Base-by-base conservation (phyloP, 1,284 basidiomycete species). In the Malassezia sp. region DNA sequence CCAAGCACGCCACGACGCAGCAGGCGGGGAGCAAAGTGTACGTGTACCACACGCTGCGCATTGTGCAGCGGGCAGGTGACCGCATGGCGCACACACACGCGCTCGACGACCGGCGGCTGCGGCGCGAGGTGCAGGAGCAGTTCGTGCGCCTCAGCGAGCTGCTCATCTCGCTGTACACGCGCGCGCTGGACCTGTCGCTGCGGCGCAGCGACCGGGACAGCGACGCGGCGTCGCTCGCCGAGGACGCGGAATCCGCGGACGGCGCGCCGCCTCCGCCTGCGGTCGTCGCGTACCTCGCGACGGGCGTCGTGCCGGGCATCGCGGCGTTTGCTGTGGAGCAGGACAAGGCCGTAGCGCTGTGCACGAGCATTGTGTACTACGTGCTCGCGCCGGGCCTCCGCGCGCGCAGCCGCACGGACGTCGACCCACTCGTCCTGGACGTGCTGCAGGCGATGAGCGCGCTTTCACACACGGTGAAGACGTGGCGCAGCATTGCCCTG, bases 111-210 rank as follows among this genome's bases (percentile, higher is more conserved):
- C 78, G 81, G 15, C 78, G 85, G 17, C 74, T 89, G 44, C 79
- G 84, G n/a, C 84, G 87, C 60, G 91, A 97, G 52, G 73, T 96
- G 14, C 88, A 91, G 78, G 91, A 97, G 50, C 81, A 78, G 0
- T 90, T 84, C 61, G 78, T 80, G 31, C 90, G 85, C 70, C 76
- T 96, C 0, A 75, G 89, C 8, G 93, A 99, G 59, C 75, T 80
- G 2, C 83, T 82, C 40, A 77, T 89, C 5, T 72, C 77, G 2
- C 78, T 86, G 48, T 79, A 85, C 3, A 81, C 82, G 2, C 78
- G 82, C 18, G 78, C 82, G 1, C 78, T 79, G 18, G 89, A 90
- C 53, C 77, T 80, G 49, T 22, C 45, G 8, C 4, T 34, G 30
- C 21, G 20, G 15, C 39, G 30, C 38, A 31, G 17, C 10, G 37